Evolutionary conservation across 1,284 basidiomycete species (phyloP), one percentile per base, ranked within the genome.

Genomic region (Malassezia cuniculi): DNA sequence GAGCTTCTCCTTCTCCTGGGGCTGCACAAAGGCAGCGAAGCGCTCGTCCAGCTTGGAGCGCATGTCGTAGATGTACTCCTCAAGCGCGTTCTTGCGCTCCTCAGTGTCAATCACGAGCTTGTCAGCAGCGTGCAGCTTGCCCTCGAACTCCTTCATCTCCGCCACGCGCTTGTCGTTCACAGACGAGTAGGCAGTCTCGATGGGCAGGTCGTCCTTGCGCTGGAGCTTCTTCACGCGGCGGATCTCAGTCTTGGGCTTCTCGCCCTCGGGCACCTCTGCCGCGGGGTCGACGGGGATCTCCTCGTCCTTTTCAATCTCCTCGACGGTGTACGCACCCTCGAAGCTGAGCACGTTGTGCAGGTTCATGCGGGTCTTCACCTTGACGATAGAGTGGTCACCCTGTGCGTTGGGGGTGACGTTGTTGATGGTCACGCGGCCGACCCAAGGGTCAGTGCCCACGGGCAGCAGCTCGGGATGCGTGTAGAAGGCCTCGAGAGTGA

Each of bases 31-130:
- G 9, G 48, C 37, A 31, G 52, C 48, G 52, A 48, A 55, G n/a
- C 59, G 52, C 37, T 62, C 60, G 43, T 64, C 61, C 36, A 66
- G 54, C 51, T 60, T 62, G 41, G 45, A 49, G 36, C 62, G 62
- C 47, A 58, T 57, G 51, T 66, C 62, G 52, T 66, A 66, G 41
- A 66, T 61, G 54, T 54, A 62, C 50, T 66, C 62, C 43, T 66
- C 62, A 30, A 66, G 52, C 4, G 62, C 62, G 35, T 66, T 66
- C 55, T 64, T 64, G 24, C 60, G 54, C 57, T 66, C 61, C 43
- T 63, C 61, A 20, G 62, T 66, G 59, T 66, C 62, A 25, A 59
- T 47, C 34, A 66, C 62, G 27, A 66, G 60, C 55, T 64, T 66
- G 57, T 66, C 62, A 41, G 52, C 59, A 24, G 59, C 52, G 48